phyloP scores from a whole-genome alignment of 495 filamentous ascomycete species.

The Filosporella fistucella region DNA sequence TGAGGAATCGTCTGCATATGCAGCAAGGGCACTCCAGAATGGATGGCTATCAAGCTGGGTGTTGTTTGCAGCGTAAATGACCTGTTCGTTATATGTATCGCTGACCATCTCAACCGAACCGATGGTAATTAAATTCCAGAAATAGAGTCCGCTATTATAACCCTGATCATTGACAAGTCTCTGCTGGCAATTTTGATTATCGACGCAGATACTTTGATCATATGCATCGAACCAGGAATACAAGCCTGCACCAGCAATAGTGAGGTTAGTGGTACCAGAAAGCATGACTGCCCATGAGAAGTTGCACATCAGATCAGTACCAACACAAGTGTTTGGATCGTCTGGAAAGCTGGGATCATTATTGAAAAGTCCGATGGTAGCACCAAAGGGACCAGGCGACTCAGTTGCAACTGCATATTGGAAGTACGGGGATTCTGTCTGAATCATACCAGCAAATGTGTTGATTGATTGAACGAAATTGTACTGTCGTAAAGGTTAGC shows the following conservation, averaged over 20 bases:
- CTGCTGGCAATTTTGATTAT: slow-evolving; percentile 32
- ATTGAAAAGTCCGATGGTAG: slow-evolving; percentile 22
- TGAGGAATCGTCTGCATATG: slow-evolving; percentile 8
- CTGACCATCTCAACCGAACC: slow-evolving; percentile 17
- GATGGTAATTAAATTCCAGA: slow-evolving; percentile 16
- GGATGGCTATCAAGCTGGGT: slow-evolving; percentile 10
- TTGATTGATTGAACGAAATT: slow-evolving; percentile 63
- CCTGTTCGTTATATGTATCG: slow-evolving; percentile 8
- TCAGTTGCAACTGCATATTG: slow-evolving; percentile 10
- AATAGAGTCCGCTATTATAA: neutral
- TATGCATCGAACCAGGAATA: slow-evolving; percentile 62
- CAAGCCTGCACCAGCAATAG: slow-evolving; percentile 48
- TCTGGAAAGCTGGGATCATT: slow-evolving; percentile 40
- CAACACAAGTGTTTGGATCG: slow-evolving; percentile 14
- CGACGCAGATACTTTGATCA: slow-evolving; percentile 27
- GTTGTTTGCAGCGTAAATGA: slow-evolving; percentile 21
- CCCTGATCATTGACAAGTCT: slow-evolving; percentile 6
- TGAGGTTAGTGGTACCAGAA: slow-evolving; percentile 35
- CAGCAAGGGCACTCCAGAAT: slow-evolving; percentile 5
- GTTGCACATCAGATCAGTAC: slow-evolving; percentile 26
- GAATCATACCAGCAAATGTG: slow-evolving; percentile 59
- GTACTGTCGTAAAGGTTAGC: slow-evolving; percentile 37
- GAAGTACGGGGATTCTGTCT: slow-evolving; percentile 23
- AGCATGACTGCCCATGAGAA: slow-evolving; percentile 51
- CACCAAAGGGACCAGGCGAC: slow-evolving; percentile 24